Base-by-base conservation (phyloP, 2,329 filamentous ascomycete genomes). In the Huntiella decipiens region DNA sequence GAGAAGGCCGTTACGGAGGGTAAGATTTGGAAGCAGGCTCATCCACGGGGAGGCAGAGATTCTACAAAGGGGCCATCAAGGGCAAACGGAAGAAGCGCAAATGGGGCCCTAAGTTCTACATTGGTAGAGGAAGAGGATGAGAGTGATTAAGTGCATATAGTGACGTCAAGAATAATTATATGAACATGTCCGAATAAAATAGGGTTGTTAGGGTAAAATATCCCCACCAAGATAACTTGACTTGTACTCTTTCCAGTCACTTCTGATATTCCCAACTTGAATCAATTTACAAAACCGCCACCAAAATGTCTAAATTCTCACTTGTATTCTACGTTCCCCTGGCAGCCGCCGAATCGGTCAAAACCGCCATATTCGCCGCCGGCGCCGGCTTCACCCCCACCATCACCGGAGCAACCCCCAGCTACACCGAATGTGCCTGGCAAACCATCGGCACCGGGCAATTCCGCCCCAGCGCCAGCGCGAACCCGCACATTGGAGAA, bases 401-500 rank as follows among this genome's bases (percentile, higher is more conserved):
- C 0, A 54, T 61, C 1, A 67, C 67, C n/a, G 65, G 65, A 52
- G 61, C 61, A 0, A 54, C 62, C 1, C 67, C 67, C n/a, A 65
- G 65, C 53, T 75, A 75, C 54, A 71, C 67, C 17, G 69, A 76
- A 52, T 68, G 63, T 55, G 67, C 66, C 57, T 77, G 64, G 62
- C 60, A 62, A 4, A 58, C 61, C 0, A 51, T 59, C 3, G 79
- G 79, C 4, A 73, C 63, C 0, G 77, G 76, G 0, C 77, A 82
- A 54, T 84, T 82, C 57, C 68, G 73, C 0, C 77, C 78, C 0
- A 74, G 73, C 0, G 65, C 66, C 46, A 57, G 63, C 0, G 75
- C 79, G 1, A 77, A 76, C 41, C 79, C 79, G 3, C 61, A 74
- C 54, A 74, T 82, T 51, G 79, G 79, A 0, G 60, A 60, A 7